A percentile compares a stretch with the other conserved stretches of the same genome.
Evolutionary conservation across 2,329 filamentous ascomycete genomes (phyloP).

Genomic region (Fusarium dlaminii): DNA sequence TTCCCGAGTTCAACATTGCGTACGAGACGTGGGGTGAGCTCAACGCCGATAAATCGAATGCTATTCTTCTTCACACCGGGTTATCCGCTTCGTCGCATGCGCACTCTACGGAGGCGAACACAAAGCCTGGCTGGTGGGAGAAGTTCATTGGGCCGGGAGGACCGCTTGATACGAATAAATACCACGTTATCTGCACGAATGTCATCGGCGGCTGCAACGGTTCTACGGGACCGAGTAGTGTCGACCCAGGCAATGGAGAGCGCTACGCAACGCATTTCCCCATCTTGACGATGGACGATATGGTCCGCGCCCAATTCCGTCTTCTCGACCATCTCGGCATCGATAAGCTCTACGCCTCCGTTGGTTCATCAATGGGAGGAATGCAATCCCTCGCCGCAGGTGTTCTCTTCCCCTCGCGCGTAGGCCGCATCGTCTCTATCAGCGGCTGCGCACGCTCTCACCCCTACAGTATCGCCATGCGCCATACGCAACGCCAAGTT

Average conservation of each 20-base stretch:
- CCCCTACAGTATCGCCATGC: slow-evolving; percentile 98
- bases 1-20: slow-evolving; percentile 88
- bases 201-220: slow-evolving; percentile 96
- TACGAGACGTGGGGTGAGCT: slow-evolving; percentile 92
- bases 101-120: slow-evolving; percentile 86
- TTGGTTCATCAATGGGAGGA: slow-evolving; percentile 96
- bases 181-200: slow-evolving; percentile 95
- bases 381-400: slow-evolving; percentile 96
- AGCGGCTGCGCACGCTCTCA: slow-evolving; percentile 94
- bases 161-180: slow-evolving; percentile 89
- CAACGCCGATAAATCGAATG: slow-evolving; percentile 85
- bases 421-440: slow-evolving; percentile 86
- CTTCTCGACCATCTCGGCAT: slow-evolving; percentile 84
- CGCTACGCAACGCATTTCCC: slow-evolving; percentile 94
- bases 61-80: slow-evolving; percentile 91
- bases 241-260: slow-evolving; percentile 88
- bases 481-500: slow-evolving; percentile 95
- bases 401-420: slow-evolving; percentile 81
- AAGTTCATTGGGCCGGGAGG: slow-evolving; percentile 92
- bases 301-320: slow-evolving; percentile 95
- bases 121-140: slow-evolving; percentile 97
- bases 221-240: slow-evolving; percentile 87
- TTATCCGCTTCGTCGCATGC: slow-evolving; percentile 98
- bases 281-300: slow-evolving; percentile 94
- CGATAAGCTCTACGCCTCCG: slow-evolving; percentile 84